These are phyloP conservation scores for Beauveria pseudobassiana DNA, from an alignment of 2,329 filamentous ascomycete genomes.

Conservation along the genomic window DNA sequence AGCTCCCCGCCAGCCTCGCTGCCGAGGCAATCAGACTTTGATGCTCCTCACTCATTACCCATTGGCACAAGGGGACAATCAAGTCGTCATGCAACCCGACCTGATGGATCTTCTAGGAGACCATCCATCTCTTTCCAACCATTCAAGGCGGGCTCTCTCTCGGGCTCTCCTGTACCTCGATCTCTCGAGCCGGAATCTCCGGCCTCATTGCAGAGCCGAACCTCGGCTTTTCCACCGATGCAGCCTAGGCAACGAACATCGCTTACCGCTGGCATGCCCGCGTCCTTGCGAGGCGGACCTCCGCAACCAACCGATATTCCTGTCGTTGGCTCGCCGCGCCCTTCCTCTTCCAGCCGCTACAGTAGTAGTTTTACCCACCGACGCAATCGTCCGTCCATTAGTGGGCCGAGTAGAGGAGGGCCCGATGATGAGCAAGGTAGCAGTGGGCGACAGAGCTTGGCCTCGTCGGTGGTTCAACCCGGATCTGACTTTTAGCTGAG, in stretches of 20 bases:
- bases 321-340: conserved; percentile 69
- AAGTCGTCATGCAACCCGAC: conserved; percentile 31
- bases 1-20: conserved; percentile 50
- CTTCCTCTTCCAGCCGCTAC: conserved; percentile 70
- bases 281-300: conserved; percentile 61
- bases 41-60: conserved; percentile 47
- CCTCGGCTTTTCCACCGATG: conserved; percentile 40
- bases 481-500: conserved; percentile 72
- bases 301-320: conserved; percentile 56
- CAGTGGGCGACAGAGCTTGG: conserved; percentile 71
- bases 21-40: conserved; percentile 37
- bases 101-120: conserved; percentile 52
- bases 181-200: conserved; percentile 43
- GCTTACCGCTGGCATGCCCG: conserved; percentile 66
- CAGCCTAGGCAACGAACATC: conserved; percentile 62
- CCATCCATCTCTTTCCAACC: conserved; percentile 88
- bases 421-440: conserved; percentile 65
- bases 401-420: conserved; percentile 56
- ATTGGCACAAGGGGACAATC: conserved; percentile 29
- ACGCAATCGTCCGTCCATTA: conserved; percentile 67
- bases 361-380: conserved; percentile 93
- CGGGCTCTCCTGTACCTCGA: conserved; percentile 65
- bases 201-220: conserved; percentile 45
- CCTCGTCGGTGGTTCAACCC: conserved; percentile 62
- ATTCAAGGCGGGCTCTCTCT: conserved; percentile 94